Evolutionary conservation across 257 asterid genomes (phyloP).

Genomic region (Jaltomata sinuosa): DNA sequence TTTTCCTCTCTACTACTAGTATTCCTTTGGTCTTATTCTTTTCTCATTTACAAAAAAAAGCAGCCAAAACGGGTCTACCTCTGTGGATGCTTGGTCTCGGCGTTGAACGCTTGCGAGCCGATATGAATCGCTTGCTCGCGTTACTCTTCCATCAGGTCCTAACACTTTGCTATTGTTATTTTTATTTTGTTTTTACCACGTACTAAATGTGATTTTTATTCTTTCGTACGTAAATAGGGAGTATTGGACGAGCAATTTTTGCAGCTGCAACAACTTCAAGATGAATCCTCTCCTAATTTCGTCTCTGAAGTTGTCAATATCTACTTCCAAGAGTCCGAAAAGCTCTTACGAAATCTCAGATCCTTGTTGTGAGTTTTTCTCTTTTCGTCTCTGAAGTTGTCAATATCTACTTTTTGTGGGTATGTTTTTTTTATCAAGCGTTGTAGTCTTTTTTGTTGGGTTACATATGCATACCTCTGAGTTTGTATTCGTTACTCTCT

Average conservation of each 20-base stretch:
- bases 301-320: slow-evolving; percentile 86
- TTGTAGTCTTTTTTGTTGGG: neutral
- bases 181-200: neutral
- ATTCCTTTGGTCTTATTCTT: neutral
- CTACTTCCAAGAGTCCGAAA: slow-evolving; percentile 81
- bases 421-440: neutral
- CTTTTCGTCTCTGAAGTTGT: too few species aligned
- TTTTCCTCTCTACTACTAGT: neutral
- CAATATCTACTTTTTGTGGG: neutral
- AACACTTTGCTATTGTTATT: neutral
- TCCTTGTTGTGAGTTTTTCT: slow-evolving; percentile 35
- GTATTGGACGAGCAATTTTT: slow-evolving; percentile 86
- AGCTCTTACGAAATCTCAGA: slow-evolving; percentile 69
- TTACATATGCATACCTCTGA: neutral
- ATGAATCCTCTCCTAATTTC: slow-evolving; percentile 79
- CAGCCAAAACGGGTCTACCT: slow-evolving; percentile 94
- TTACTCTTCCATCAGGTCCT: slow-evolving; percentile 77
- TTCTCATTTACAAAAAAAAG: neutral
- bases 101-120: slow-evolving; percentile 64
- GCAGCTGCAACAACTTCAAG: slow-evolving; percentile 86
- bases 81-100: slow-evolving; percentile 84
- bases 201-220: neutral
- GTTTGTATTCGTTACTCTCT: neutral
- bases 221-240: slow-evolving; percentile 28
- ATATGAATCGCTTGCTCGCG: slow-evolving; percentile 81